These are phyloP conservation scores for Gossypium lobatum DNA, from an alignment of 441 rosid genomes.

Conservation along the genomic window DNA sequence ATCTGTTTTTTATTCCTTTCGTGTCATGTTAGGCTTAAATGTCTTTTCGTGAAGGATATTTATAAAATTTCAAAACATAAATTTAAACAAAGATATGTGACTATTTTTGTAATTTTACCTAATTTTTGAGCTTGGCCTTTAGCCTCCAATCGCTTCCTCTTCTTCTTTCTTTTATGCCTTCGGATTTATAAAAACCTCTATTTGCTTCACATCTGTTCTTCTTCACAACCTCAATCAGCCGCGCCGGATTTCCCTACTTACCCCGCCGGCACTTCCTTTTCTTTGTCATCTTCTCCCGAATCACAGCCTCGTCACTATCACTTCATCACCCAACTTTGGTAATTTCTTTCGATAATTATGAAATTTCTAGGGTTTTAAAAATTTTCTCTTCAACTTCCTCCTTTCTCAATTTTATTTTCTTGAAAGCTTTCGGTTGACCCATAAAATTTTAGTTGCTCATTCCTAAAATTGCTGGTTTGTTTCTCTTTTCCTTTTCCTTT, in stretches of 20 bases:
- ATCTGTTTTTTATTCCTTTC: not conserved
- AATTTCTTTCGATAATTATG: not conserved
- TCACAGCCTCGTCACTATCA: not conserved
- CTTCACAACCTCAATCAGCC: not conserved
- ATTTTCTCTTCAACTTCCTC: not conserved
- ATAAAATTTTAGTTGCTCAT: not conserved
- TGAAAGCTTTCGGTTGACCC: not conserved
- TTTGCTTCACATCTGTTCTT: not conserved
- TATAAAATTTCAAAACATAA: not conserved
- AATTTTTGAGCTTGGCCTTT: not conserved
- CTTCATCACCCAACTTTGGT: not conserved
- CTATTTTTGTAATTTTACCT: not conserved
- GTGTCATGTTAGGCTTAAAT: not conserved
- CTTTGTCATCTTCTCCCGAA: not conserved
- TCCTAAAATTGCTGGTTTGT: not conserved
- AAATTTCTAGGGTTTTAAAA: not conserved
- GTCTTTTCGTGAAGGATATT: not conserved
- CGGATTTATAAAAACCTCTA: constrained; percentile 4
- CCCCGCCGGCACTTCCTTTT: not conserved
- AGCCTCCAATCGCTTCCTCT: not conserved
- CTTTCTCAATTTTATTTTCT: not conserved
- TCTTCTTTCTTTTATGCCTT: not conserved
- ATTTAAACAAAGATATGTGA: not conserved
- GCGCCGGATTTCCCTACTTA: not conserved
- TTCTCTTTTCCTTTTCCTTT: not conserved